A percentile compares a stretch with the other conserved stretches of the same genome.
phyloP scores from a whole-genome alignment of 2,329 filamentous ascomycete genomes.

The Monosporascus sp. region DNA sequence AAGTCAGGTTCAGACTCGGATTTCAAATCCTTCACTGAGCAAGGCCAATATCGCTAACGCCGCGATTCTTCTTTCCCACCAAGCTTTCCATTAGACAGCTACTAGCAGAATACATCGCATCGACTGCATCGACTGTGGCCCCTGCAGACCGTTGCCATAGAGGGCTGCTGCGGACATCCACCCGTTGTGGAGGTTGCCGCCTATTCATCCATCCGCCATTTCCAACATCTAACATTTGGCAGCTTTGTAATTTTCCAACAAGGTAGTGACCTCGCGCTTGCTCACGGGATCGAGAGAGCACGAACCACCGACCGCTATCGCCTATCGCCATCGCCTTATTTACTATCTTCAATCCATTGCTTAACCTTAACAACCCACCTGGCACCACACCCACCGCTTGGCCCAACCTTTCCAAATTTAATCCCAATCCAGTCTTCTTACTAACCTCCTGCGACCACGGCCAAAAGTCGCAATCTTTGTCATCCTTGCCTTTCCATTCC shows the following conservation, averaged over 20 bases:
- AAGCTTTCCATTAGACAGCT: too few species aligned
- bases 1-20: too few species aligned
- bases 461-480: background rate
- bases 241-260: too few species aligned
- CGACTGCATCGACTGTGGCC: too few species aligned
- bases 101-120: too few species aligned
- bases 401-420: background rate
- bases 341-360: background rate
- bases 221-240: too few species aligned
- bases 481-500: background rate
- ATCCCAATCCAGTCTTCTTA: background rate
- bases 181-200: too few species aligned
- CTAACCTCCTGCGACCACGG: background rate
- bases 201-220: too few species aligned
- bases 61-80: background rate
- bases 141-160: too few species aligned
- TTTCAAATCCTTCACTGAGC: too few species aligned
- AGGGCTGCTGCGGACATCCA: too few species aligned
- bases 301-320: background rate
- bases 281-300: background rate
- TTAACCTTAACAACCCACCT: background rate
- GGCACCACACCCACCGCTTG: background rate
- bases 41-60: background rate
- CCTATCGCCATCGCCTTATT: background rate
- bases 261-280: background rate